phyloP scores from a whole-genome alignment of 495 filamentous ascomycete species.

The Neurospora discreta region DNA sequence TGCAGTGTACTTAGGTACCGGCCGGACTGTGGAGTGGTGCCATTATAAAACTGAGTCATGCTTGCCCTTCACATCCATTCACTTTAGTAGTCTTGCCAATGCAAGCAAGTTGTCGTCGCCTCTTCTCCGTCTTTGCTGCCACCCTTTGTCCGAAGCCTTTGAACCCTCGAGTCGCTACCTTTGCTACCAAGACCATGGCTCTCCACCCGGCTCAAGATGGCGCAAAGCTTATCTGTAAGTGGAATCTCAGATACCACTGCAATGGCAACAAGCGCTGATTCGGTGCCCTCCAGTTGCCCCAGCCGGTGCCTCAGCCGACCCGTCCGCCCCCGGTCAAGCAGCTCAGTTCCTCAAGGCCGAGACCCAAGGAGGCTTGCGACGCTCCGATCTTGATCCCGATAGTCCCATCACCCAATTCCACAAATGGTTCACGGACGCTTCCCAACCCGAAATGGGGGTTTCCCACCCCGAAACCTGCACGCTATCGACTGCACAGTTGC shows the following conservation, averaged over 20 bases:
- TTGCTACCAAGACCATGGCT: constrained; percentile 28
- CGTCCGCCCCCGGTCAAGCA: constrained; percentile 36
- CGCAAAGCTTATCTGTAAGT: constrained; percentile 43
- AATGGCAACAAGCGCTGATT: constrained; percentile 27
- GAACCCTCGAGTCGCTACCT: background rate
- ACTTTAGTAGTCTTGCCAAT: background rate
- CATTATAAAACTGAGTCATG: background rate
- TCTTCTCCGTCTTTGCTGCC: constrained; percentile 1
- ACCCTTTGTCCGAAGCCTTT: background rate
- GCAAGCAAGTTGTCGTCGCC: background rate
- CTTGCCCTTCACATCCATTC: background rate
- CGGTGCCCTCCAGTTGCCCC: constrained; percentile 33
- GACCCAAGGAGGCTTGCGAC: constrained; percentile 34
- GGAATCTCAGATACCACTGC: background rate
- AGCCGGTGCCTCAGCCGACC: constrained; percentile 15
- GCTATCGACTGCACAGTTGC: constrained; percentile 75
- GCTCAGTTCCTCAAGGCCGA: constrained; percentile 47
- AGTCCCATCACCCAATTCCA: constrained; percentile 74
- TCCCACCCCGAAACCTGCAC: constrained; percentile 67
- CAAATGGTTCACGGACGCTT: constrained; percentile 68
- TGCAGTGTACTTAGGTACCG: no score
- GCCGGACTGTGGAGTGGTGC: background rate
- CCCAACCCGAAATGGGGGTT: constrained; percentile 37
- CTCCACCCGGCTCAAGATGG: constrained; percentile 30
- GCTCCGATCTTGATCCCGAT: constrained; percentile 38